These are phyloP conservation scores for Westerdykella aurantiaca DNA, from an alignment of 2,329 filamentous ascomycete species.

Conservation along the genomic window DNA sequence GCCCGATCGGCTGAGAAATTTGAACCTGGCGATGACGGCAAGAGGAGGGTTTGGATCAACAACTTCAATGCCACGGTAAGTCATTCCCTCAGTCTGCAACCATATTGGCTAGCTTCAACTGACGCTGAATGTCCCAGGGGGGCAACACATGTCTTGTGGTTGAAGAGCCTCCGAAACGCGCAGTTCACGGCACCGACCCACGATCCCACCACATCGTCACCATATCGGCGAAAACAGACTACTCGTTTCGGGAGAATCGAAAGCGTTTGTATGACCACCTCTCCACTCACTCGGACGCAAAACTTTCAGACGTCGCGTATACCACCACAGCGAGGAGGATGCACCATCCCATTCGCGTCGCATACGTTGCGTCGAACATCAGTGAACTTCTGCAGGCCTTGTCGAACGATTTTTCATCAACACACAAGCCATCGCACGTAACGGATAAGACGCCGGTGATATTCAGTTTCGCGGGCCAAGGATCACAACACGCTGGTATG, in stretches of 20 bases:
- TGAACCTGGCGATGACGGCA: constrained; percentile 24
- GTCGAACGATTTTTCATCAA: background rate
- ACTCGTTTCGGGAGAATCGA: constrained; percentile 11
- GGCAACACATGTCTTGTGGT: constrained; percentile 47
- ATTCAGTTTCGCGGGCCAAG: constrained; percentile 35
- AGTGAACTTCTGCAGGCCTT: constrained; percentile 6
- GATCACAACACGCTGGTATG: constrained; percentile 15
- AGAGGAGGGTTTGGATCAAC: constrained; percentile 43
- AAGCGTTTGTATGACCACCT: constrained; percentile 7
- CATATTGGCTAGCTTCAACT: no score
- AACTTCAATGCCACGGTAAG: constrained; percentile 47
- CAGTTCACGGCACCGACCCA: constrained; percentile 7
- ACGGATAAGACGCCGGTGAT: constrained; percentile 2
- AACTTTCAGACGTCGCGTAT: constrained; percentile 13
- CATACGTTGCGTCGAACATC: constrained; percentile 1
- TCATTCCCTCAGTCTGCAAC: no score
- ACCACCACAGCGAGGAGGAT: constrained; percentile 18
- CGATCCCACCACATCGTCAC: constrained; percentile 11
- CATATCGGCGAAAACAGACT: constrained; percentile 14
- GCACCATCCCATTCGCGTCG: constrained; percentile 13
- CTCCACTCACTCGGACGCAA: constrained; percentile 3
- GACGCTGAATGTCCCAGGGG: constrained; percentile 37
- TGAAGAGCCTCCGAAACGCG: constrained; percentile 9
- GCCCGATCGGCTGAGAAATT: constrained; percentile 38
- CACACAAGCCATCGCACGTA: background rate